A percentile compares a stretch with the other conserved stretches of the same genome.
Evolutionary conservation across 208 protist species (phyloP).

Genomic region (Phytomonas sp.): DNA sequence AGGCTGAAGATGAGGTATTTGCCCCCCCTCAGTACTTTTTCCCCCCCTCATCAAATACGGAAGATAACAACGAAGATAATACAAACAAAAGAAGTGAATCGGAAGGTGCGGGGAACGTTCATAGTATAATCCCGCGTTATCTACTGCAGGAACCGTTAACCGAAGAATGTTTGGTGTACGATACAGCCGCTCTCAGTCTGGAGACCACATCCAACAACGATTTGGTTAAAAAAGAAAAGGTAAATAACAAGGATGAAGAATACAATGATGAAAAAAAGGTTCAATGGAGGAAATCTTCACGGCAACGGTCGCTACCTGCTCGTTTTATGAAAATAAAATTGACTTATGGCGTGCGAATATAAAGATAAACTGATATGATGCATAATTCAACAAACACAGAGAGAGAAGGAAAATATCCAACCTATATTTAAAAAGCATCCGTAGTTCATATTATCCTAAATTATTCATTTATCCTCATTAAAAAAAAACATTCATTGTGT

Average conservation of each 20-base stretch:
- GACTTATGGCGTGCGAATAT: slow-evolving; percentile 42
- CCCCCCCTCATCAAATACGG: neutral
- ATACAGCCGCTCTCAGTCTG: slow-evolving; percentile 42
- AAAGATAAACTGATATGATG: neutral
- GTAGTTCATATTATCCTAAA: neutral
- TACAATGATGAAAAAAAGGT: neutral
- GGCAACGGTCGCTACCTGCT: slow-evolving; percentile 42
- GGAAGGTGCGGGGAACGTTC: neutral
- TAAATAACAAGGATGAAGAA: neutral
- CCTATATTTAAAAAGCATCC: neutral
- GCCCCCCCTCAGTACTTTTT: slow-evolving; percentile 19
- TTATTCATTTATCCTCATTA: neutral
- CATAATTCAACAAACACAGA: slow-evolving; percentile 15
- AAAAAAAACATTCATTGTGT: neutral
- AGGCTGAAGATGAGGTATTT: slow-evolving; percentile 29
- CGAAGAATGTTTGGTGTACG: slow-evolving; percentile 59
- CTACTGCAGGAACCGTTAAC: slow-evolving; percentile 12
- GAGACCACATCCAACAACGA: neutral
- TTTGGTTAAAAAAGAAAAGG: neutral
- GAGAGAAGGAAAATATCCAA: slow-evolving; percentile 10
- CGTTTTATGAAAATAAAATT: slow-evolving; percentile 74
- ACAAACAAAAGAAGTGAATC: neutral
- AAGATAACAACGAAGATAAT: slow-evolving; percentile 1
- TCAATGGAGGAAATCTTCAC: neutral
- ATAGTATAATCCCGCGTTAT: neutral